Conservation (phyloP, 108 stramenopile genomes). For the Stephanodiscus triporus region DNA sequence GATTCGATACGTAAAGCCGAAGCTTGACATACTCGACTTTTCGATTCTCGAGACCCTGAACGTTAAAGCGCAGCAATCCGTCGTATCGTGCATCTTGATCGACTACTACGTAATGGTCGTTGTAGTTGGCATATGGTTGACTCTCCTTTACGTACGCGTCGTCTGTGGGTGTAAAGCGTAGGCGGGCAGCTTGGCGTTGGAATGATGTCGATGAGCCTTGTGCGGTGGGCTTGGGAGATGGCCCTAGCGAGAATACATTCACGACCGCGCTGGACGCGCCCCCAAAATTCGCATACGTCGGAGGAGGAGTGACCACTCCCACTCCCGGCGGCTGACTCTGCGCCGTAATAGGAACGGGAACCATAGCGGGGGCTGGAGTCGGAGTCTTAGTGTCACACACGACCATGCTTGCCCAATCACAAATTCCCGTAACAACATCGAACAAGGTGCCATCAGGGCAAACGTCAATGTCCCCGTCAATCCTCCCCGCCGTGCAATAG, state of each 20-base stretch:
- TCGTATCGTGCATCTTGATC: slow-evolving; percentile 47
- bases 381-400: slow-evolving; percentile 28
- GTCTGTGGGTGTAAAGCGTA: slow-evolving; percentile 12
- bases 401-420: slow-evolving; percentile 40
- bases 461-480: slow-evolving; percentile 42
- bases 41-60: slow-evolving; percentile 34
- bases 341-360: neutral
- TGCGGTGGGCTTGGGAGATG: neutral
- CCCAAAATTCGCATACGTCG: slow-evolving; percentile 15
- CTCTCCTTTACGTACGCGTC: slow-evolving; percentile 13
- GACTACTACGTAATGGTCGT: slow-evolving; percentile 40
- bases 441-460: slow-evolving; percentile 48
- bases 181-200: slow-evolving; percentile 5
- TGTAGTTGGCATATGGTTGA: slow-evolving; percentile 15
- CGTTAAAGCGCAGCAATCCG: slow-evolving; percentile 42
- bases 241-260: neutral
- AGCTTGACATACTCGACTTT: slow-evolving; percentile 37
- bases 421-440: slow-evolving; percentile 30
- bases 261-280: neutral
- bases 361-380: slow-evolving; percentile 15
- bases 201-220: neutral
- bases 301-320: neutral
- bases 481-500: slow-evolving; percentile 37
- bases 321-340: slow-evolving; percentile 16
- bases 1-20: slow-evolving; percentile 32